Conservation (phyloP, 208 protist species). For the Wallacemonas sp. region DNA sequence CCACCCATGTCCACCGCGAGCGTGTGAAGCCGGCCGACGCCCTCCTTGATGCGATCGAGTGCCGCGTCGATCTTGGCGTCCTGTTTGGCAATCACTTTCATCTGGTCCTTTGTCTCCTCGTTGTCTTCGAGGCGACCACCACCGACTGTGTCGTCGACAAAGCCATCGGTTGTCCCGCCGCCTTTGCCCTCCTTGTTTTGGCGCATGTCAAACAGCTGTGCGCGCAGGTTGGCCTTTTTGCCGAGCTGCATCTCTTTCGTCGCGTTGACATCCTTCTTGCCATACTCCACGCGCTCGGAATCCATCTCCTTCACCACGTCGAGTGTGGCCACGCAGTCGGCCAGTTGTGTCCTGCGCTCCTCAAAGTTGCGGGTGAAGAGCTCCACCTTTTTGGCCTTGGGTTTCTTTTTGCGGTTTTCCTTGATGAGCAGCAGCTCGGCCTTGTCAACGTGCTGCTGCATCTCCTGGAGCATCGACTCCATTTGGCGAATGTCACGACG, state of each 20-base stretch:
- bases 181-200: constrained; percentile 20
- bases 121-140: constrained; percentile 67
- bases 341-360: constrained; percentile 38
- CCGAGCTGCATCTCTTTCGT: constrained; percentile 46
- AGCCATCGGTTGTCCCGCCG: constrained; percentile 19
- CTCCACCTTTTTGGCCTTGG: constrained; percentile 38
- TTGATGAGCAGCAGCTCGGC: constrained; percentile 39
- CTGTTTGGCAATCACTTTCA: constrained; percentile 59
- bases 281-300: constrained; percentile 29
- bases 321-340: constrained; percentile 48
- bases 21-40: constrained; percentile 51
- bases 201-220: constrained; percentile 50
- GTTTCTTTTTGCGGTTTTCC: constrained; percentile 55
- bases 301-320: constrained; percentile 59
- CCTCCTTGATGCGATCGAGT: constrained; percentile 58
- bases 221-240: constrained; percentile 52
- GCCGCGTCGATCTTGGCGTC: constrained; percentile 70
- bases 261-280: constrained; percentile 35
- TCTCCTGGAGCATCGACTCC: constrained; percentile 50
- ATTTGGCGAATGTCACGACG: constrained; percentile 61
- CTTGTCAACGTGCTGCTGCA: constrained; percentile 47
- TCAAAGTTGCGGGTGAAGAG: constrained; percentile 47
- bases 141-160: constrained; percentile 53
- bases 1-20: constrained; percentile 58
- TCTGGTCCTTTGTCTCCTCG: constrained; percentile 55